Base-by-base conservation (phyloP, 176 grass and related monocot genomes). In the Olyra latifolia region DNA sequence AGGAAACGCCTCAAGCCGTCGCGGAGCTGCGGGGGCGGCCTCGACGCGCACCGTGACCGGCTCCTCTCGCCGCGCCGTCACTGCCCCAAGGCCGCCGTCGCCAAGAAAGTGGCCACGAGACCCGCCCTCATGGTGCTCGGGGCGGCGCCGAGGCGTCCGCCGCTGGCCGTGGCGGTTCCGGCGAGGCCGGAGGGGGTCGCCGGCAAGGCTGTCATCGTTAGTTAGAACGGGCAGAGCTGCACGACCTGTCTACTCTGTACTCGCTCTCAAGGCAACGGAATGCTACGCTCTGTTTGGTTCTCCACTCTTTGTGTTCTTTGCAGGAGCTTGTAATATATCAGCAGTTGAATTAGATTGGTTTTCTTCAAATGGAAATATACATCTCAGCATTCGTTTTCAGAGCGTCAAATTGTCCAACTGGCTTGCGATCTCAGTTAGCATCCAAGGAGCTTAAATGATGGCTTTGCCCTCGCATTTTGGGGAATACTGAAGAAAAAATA, bases 1-100 rank as follows among this genome's bases (percentile, higher is more conserved):
- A 85, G 58, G 82, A 94, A 81, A 88, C 83, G 79, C 78, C 66
- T 91, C 64, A 88, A 94, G 19, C 60, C 45, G 29, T 91, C 88
- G 16, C 71, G 77, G 56, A 91, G 85, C 83, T 94, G 84, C 52
- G 91, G 74, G 12, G 91, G 85, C 24, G 82, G 75, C 23, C 83
- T 94, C 5, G 74, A 86, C 61, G 85, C 85, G 81, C 89, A 76
- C 86, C 80, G 63, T 11, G 77, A n/a, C 2, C 83, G 62, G 17
- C 24, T 62, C 56, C 77, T 85, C 62, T 82, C 82, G 27, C 87
- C 77, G n/a, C 87, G 87, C 11, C 22, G 82, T 62, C 87, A 63
- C 23, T 75, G 82, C 27, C 7, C 45, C 54, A 88, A 83, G 79
- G 12, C 85, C 62, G 58, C 52, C 8, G 63, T 12, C 25, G 55